These are phyloP conservation scores for Athelia sp. DNA, from an alignment of 1,284 basidiomycete species.

Conservation along the genomic window DNA sequence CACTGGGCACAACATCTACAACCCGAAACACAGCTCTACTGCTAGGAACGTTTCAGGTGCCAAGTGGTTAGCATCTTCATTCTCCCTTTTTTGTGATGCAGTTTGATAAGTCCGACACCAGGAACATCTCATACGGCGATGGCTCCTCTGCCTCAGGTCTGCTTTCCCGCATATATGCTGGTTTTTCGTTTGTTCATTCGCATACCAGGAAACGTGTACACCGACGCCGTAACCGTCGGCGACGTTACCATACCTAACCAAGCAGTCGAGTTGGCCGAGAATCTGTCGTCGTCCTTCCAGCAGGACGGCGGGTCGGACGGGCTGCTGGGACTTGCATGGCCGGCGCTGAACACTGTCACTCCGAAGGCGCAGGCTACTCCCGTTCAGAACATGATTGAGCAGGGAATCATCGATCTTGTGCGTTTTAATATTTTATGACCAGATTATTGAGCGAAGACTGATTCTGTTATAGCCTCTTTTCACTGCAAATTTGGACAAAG, in stretches of 20 bases:
- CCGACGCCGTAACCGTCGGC: conserved; percentile 26
- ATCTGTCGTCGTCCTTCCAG: conserved; percentile 30
- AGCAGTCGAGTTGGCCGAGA: conserved; percentile 29
- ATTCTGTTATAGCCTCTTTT: conserved; percentile 17
- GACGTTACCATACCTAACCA: conserved; percentile 26
- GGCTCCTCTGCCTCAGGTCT: conserved; percentile 25
- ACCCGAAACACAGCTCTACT: conserved; percentile 26
- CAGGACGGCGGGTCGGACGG: conserved; percentile 31
- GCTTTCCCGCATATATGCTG: not conserved
- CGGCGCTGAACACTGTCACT: conserved; percentile 29
- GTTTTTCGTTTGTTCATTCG: not conserved
- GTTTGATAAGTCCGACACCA: not conserved
- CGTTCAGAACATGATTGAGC: conserved; percentile 30
- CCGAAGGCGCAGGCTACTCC: conserved; percentile 28
- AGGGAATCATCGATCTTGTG: conserved; percentile 21
- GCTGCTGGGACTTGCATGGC: conserved; percentile 29
- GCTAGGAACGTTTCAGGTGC: conserved; percentile 20
- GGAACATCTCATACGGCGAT: conserved; percentile 34
- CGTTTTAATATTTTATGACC: conserved; percentile 11
- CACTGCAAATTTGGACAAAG: conserved; percentile 24
- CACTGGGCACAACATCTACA: conserved; percentile 26
- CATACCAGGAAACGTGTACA: conserved; percentile 21
- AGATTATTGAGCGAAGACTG: conserved; percentile 3
- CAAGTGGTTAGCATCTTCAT: conserved; percentile 16
- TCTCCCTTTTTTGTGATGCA: not conserved